Conservation (phyloP, 2,329 filamentous ascomycete species). For the Hymenoscyphus fraxineus region DNA sequence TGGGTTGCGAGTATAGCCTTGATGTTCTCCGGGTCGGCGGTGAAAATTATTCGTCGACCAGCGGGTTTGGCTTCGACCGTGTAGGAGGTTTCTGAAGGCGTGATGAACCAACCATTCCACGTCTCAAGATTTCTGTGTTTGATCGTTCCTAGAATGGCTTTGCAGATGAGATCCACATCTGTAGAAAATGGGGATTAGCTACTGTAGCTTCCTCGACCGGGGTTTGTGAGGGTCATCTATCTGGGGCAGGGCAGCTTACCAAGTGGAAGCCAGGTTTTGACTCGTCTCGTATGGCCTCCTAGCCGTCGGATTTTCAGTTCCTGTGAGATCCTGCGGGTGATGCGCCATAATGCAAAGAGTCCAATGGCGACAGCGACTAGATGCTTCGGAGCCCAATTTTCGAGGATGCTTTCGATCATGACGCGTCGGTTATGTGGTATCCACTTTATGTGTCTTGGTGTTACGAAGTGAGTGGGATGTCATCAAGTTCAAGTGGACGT, state of each 20-base stretch:
- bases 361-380: constrained; percentile 16
- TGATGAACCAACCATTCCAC: constrained; percentile 54
- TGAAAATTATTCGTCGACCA: constrained; percentile 52
- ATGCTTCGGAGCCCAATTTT: constrained; percentile 40
- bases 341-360: constrained; percentile 28
- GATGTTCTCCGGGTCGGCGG: constrained; percentile 82
- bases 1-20: constrained; percentile 87
- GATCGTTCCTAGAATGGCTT: constrained; percentile 50
- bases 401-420: constrained; percentile 36
- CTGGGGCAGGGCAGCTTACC: constrained; percentile 37
- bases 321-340: constrained; percentile 39
- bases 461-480: neutral
- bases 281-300: constrained; percentile 40
- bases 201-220: neutral
- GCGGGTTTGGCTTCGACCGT: constrained; percentile 53
- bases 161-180: constrained; percentile 64
- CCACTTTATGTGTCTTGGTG: neutral
- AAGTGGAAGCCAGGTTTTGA: constrained; percentile 42
- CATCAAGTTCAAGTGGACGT: neutral
- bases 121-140: constrained; percentile 55
- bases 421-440: constrained; percentile 4
- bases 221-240: neutral
- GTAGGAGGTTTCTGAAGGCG: constrained; percentile 39
- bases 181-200: neutral
- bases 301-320: constrained; percentile 44